Conservation (phyloP, 768 basidiomycete species). For the Phylloporus scabripes region DNA sequence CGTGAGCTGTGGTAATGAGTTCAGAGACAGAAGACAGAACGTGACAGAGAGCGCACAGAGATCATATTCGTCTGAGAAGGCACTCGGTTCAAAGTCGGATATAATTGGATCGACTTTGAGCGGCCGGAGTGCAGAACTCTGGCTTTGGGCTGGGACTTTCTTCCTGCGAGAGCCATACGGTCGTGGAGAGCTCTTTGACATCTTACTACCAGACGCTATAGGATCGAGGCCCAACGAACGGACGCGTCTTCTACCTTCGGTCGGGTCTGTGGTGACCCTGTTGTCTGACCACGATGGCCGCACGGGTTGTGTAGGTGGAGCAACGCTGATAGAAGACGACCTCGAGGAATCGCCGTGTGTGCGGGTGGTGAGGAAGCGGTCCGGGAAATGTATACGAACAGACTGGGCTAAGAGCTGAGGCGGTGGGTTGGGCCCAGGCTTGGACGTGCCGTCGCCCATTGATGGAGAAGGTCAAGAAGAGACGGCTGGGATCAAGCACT, state of each 20-base stretch:
- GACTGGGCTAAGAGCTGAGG: slow-evolving; percentile 11
- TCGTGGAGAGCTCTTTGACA: slow-evolving; percentile 12
- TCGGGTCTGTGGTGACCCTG: slow-evolving; percentile 4
- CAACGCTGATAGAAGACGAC: slow-evolving; percentile 28
- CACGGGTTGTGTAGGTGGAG: slow-evolving; percentile 13
- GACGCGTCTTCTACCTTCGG: slow-evolving; percentile 17
- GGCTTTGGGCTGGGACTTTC: slow-evolving; percentile 16
- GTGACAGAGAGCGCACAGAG: slow-evolving; percentile 47
- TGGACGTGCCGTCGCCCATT: slow-evolving; percentile 30
- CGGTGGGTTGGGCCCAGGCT: slow-evolving; percentile 17
- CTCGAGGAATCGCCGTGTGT: slow-evolving; percentile 25
- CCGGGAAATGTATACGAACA: slow-evolving; percentile 33
- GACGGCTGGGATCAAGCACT: neutral
- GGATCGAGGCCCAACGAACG: slow-evolving; percentile 20
- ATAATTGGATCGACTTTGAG: slow-evolving; percentile 25
- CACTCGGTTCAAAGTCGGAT: slow-evolving; percentile 34
- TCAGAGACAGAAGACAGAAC: slow-evolving; percentile 7
- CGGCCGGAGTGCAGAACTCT: slow-evolving; percentile 11
- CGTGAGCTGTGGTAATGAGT: slow-evolving; percentile 47
- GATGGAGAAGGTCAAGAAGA: neutral
- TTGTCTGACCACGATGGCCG: slow-evolving; percentile 12
- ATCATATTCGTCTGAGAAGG: slow-evolving; percentile 75
- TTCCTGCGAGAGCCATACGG: slow-evolving; percentile 18
- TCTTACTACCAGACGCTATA: slow-evolving; percentile 7
- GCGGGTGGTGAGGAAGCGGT: slow-evolving; percentile 25